Evolutionary conservation across 208 protist genomes (phyloP), one percentile per base, ranked within the genome.

Genomic region (Crithidia expoeki): DNA sequence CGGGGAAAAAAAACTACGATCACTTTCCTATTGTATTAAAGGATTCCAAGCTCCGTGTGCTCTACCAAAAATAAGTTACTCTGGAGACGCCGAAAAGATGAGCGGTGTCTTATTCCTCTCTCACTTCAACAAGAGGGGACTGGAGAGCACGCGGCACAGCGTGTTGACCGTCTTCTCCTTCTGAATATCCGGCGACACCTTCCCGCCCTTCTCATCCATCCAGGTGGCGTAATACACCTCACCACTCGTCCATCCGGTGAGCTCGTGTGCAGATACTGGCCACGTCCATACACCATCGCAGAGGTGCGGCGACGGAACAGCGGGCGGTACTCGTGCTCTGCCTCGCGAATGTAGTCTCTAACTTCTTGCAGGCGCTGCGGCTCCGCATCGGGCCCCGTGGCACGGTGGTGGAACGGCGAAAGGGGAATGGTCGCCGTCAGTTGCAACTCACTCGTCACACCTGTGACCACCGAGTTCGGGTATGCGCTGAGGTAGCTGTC

Each of bases 241-340:
- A 44, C 28, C 34, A 30, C 21, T 36, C 23, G 21, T 42, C 34
- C 9, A n/a, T 40, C 64, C 2, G 52, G 38, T 10, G 38, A 36
- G 30, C 59, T 46, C 11, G 59, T 36, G 25, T 46, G 51, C 36
- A 72, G 0, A 58, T 80, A 80, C n/a, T 62, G 51, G 11, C 56
- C 62, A 46, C 57, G 36, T 27, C 74, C 74, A 51, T 80, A 80
- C 25, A 72, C 44, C 21, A 51, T 61, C 30, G 14, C 56, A 1
- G 61, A 66, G 33, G 62, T 56, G 46, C 66, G 74, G 3, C 62
- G 67, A 14, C 74, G 66, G 63, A 80, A 74, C 14, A 80, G 56
- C 4, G 74, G 66, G 14, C 68, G 74, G 62, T 71, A 55, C 60
- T 74, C 38, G 36, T 57, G 49, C 56, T 71, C 53, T 46, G 51